These are phyloP conservation scores for Rhizopogon sp. DNA, from an alignment of 768 basidiomycete genomes.

Conservation along the genomic window DNA sequence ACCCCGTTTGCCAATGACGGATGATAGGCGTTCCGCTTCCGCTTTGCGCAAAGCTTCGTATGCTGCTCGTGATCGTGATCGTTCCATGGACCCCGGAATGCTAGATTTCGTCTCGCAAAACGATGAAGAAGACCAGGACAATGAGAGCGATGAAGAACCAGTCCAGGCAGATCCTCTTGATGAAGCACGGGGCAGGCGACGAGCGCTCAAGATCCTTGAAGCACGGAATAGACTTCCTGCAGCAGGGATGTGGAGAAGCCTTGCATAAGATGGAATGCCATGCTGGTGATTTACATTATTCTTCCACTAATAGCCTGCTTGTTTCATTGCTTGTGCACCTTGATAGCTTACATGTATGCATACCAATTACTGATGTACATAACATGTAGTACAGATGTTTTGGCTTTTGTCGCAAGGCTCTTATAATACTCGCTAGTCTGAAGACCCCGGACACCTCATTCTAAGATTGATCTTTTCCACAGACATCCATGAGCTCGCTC, in stretches of 20 bases:
- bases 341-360: conserved; percentile 23
- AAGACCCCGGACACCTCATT: conserved; percentile 11
- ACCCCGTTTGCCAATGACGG: conserved; percentile 16
- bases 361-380: conserved; percentile 20
- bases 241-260: conserved; percentile 79
- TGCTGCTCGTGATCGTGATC: conserved; percentile 61
- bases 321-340: conserved; percentile 24
- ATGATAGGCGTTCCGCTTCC: conserved; percentile 30
- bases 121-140: conserved; percentile 44
- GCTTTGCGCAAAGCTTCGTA: conserved; percentile 57
- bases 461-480: conserved; percentile 3
- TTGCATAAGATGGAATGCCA: conserved; percentile 37
- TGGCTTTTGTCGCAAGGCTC: conserved; percentile 13
- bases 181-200: conserved; percentile 46
- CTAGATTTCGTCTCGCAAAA: conserved; percentile 54
- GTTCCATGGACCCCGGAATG: conserved; percentile 64
- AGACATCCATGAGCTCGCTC: conserved; percentile 22
- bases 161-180: conserved; percentile 15
- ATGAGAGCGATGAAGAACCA: conserved; percentile 22
- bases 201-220: conserved; percentile 66
- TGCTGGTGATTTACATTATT: conserved; percentile 22
- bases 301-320: conserved; percentile 24
- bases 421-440: background rate
- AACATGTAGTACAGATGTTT: background rate
- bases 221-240: conserved; percentile 63